Evolutionary conservation across 345 rosid genomes (phyloP).

Genomic region (Triadica sebifera): DNA sequence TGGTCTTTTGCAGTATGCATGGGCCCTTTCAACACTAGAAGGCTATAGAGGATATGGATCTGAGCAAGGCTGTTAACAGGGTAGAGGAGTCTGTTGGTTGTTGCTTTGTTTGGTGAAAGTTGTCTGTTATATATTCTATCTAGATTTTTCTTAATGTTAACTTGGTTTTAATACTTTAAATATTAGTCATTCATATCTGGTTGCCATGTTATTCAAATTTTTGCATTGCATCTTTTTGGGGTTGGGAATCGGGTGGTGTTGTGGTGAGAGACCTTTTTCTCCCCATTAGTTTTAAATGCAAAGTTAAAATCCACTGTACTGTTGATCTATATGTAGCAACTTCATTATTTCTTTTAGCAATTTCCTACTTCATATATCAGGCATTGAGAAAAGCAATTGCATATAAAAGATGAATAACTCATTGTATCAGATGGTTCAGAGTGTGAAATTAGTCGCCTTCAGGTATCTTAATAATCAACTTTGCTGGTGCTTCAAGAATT

Average conservation of each 20-base stretch:
- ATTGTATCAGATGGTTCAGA: conserved; percentile 69
- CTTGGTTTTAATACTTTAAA: not conserved
- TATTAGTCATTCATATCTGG: not conserved
- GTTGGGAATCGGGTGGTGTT: not conserved
- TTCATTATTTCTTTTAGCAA: not conserved
- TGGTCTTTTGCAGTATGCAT: conserved; percentile 13
- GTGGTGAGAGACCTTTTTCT: too few species aligned
- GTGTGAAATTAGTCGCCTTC: too few species aligned
- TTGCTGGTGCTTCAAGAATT: too few species aligned
- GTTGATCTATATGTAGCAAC: not conserved
- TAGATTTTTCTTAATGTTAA: not conserved
- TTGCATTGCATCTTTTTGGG: not conserved
- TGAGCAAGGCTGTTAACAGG: conserved; percentile 30
- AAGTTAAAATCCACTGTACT: not conserved
- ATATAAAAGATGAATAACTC: conserved; percentile 50
- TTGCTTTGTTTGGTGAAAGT: not conserved
- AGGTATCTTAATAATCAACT: too few species aligned
- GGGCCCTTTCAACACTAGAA: conserved; percentile 23
- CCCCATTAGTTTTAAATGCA: too few species aligned
- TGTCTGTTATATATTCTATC: not conserved
- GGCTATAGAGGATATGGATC: conserved; percentile 31
- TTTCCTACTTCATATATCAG: conserved; percentile 19
- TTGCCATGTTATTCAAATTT: not conserved
- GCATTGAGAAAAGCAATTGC: conserved; percentile 50
- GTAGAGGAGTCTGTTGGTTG: not conserved